Conservation (phyloP, 164 flowering plant genomes). For the Kingdonia uniflora region DNA sequence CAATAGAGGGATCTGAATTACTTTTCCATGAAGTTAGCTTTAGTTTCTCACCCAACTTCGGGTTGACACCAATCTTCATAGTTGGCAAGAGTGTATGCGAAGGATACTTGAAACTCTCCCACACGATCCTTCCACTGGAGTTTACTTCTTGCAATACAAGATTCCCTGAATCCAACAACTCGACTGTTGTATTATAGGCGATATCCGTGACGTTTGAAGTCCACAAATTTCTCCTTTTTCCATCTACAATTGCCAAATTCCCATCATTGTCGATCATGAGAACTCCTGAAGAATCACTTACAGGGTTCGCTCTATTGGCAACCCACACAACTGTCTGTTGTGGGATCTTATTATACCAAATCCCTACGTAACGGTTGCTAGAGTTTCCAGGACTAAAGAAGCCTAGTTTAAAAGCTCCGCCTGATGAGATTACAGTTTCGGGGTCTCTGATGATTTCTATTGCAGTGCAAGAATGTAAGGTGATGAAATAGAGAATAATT, state of each 20-base stretch:
- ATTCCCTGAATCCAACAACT: constrained; percentile 15
- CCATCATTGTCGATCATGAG: constrained; percentile 16
- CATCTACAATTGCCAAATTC: constrained; percentile 5
- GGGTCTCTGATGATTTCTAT: constrained; percentile 11
- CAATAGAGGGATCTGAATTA: constrained; percentile 29
- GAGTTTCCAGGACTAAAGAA: constrained; percentile 35
- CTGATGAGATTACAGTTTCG: constrained; percentile 22
- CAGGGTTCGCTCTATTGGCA: constrained; percentile 39
- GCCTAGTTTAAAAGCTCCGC: constrained; percentile 24
- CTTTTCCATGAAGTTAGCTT: constrained; percentile 36
- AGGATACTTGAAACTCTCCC: constrained; percentile 2
- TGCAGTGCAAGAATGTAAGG: not conserved
- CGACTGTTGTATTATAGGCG: constrained; percentile 7
- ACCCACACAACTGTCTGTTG: constrained; percentile 36
- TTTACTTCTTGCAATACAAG: constrained; percentile 40
- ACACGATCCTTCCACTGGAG: constrained; percentile 15
- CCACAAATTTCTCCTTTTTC: constrained; percentile 22
- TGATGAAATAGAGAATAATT: too few species aligned
- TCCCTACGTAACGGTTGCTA: constrained; percentile 26
- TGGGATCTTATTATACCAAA: constrained; percentile 31
- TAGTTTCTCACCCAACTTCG: constrained; percentile 24
- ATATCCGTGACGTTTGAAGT: constrained; percentile 14
- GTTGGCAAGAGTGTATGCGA: not conserved
- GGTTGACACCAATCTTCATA: constrained; percentile 27
- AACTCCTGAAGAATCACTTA: constrained; percentile 26